A percentile compares a stretch with the other conserved stretches of the same genome.
phyloP scores from a whole-genome alignment of 2,329 filamentous ascomycete species.

The Sporothrix brunneoviolacea region DNA sequence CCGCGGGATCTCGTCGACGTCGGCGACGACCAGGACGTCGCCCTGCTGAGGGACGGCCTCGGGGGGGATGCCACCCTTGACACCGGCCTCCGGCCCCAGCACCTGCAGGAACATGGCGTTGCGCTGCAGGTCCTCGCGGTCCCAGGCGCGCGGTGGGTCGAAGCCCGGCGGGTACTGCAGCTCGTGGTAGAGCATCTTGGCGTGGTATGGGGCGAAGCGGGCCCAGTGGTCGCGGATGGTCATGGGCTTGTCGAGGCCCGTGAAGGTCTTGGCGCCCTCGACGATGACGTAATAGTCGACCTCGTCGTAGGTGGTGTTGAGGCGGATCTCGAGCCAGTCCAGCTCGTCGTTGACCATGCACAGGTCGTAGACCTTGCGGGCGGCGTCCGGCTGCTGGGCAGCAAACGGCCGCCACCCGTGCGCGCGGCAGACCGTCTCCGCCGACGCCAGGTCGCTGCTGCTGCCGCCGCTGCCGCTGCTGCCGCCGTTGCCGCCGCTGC shows the following conservation, averaged over 20 bases:
- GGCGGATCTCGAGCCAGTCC: conserved; percentile 59
- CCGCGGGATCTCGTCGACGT: conserved; percentile 54
- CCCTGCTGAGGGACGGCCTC: conserved; percentile 29
- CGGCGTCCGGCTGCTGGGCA: conserved; percentile 1
- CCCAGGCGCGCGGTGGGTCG: conserved; percentile 37
- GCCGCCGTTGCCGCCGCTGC: not conserved
- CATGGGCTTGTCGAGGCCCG: conserved; percentile 48
- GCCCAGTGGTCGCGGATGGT: conserved; percentile 45
- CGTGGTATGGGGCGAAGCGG: conserved; percentile 44
- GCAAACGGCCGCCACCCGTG: conserved; percentile 34
- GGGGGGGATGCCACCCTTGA: conserved; percentile 28
- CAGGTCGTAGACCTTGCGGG: conserved; percentile 54
- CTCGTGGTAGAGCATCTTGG: conserved; percentile 55
- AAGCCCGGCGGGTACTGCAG: conserved; percentile 39
- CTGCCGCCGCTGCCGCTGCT: not conserved
- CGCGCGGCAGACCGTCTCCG: conserved; percentile 26
- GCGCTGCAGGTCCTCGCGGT: conserved; percentile 43
- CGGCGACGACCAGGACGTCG: conserved; percentile 53
- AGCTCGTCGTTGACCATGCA: conserved; percentile 57
- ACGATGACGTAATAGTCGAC: conserved; percentile 62
- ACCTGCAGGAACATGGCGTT: conserved; percentile 53
- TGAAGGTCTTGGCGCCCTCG: conserved; percentile 53
- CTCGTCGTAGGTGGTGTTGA: conserved; percentile 48
- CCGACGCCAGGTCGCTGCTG: not conserved
- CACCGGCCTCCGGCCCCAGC: conserved; percentile 25